Evolutionary conservation across 805 yeast species (phyloP).

Genomic region (Candida insectorum): DNA sequence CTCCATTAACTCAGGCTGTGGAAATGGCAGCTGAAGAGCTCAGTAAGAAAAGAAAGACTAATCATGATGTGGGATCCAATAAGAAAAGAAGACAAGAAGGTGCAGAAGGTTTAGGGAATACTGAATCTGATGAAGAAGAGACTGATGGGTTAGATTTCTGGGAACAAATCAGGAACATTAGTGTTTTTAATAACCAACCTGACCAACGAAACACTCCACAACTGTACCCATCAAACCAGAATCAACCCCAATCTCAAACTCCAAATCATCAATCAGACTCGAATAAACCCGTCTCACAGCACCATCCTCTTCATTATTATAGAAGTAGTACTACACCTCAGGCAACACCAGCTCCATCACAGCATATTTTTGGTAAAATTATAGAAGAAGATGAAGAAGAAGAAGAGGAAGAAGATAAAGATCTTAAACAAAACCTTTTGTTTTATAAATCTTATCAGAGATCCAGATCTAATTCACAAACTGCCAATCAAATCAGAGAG

Average conservation of each 20-base stretch:
- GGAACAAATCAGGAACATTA: slow-evolving; percentile 62
- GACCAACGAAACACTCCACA: too few species aligned
- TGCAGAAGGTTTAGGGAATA: too few species aligned
- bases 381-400: slow-evolving; percentile 3
- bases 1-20: slow-evolving; percentile 41
- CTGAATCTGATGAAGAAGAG: slow-evolving; percentile 31
- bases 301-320: slow-evolving; percentile 47
- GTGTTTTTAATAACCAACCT: slow-evolving; percentile 18
- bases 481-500: slow-evolving; percentile 1
- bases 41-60: slow-evolving; percentile 8
- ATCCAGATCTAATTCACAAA: slow-evolving; percentile 23
- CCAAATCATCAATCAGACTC: background rate
- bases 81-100: slow-evolving; percentile 6
- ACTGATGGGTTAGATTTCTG: slow-evolving; percentile 70
- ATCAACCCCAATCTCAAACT: background rate
- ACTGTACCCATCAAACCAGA: background rate
- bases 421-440: slow-evolving; percentile 34
- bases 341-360: slow-evolving; percentile 6
- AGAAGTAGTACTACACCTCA: slow-evolving; percentile 15
- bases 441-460: slow-evolving; percentile 34
- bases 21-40: slow-evolving; percentile 32
- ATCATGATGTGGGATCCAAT: slow-evolving; percentile 5
- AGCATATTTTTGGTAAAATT: too few species aligned
- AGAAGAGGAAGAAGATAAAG: slow-evolving; percentile 34
- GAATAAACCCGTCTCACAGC: slow-evolving; percentile 47